Evolutionary conservation across 306 rosid species (phyloP), one percentile per base, ranked within the genome.

Genomic region (Corylus heterophylla): DNA sequence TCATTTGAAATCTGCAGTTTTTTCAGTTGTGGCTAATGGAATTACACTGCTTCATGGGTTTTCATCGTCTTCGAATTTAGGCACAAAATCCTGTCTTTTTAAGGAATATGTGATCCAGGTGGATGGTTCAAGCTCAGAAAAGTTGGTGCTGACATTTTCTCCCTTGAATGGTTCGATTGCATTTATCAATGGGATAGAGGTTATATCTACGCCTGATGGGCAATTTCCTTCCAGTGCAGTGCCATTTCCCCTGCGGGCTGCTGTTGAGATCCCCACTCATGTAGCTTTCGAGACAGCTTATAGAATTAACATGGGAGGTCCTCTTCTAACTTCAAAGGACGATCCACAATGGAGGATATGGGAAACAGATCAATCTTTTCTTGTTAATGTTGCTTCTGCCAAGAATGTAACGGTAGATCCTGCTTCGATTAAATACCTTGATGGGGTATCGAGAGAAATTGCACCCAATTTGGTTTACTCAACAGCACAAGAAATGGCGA

Each of bases 401-500:
- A 54, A 74, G 17, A 85, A 55, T 54, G 83, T 81, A 50, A 9
- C 66, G 1, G 44, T 49, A 22, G 71, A 81, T 69, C 85, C 80
- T 14, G 29, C 75, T 20, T 78, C 39, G n/a, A 73, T 85, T 6
- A 81, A 78, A 13, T 78, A 73, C 85, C 80, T 52, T 25, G 29
- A 69, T 45, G 88, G 85, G 49, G 85, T 77, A 1, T 85, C 83
- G 0, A 49, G 49, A 0, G 85, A 85, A 66, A 78, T 70, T 78
- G 88, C 88, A 27, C 82, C 88, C 4, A 77, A 70, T 52, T 85
- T 77, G 80, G 78, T 80, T 74, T 85, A 85, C 47, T 52, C 88
- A 8, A 81, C 85, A 45, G 88, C 88, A 55, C 88, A 85, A 69
- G 85, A 81, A 62, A 85, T 80, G 88, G 88, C 83, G 1, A 83